Conservation (phyloP, 345 rosid genomes). For the Corchorus capsularis region DNA sequence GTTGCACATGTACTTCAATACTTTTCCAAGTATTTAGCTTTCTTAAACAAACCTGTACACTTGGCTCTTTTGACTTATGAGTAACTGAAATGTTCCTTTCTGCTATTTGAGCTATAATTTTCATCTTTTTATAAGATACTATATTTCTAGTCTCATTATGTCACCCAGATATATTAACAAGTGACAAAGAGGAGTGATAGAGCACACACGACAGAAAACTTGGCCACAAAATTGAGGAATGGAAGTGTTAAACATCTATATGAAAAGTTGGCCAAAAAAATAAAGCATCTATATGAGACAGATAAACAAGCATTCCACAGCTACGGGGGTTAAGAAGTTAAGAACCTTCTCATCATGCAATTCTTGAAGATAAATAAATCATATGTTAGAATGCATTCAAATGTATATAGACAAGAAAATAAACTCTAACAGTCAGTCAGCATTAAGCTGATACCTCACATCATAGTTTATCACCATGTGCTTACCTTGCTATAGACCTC, state of each 20-base stretch:
- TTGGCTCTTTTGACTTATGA: background rate
- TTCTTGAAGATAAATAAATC: background rate
- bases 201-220: too few relatives aligned
- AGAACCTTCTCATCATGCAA: background rate
- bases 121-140: background rate
- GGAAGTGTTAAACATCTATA: background rate
- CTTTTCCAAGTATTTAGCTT: slow-evolving; percentile 3
- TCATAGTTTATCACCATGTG: slow-evolving; percentile 6
- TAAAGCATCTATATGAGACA: background rate
- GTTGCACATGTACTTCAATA: background rate
- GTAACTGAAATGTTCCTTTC: slow-evolving; percentile 3
- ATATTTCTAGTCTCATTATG: background rate
- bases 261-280: background rate
- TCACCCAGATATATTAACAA: background rate
- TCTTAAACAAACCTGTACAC: background rate
- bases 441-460: slow-evolving; percentile 2
- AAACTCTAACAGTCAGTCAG: slow-evolving; percentile 4
- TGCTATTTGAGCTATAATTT: background rate
- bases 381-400: background rate
- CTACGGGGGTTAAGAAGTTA: background rate
- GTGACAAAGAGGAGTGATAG: too few relatives aligned
- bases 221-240: too few relatives aligned
- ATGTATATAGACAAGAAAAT: background rate
- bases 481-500: slow-evolving; percentile 83
- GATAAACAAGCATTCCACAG: background rate